Base-by-base conservation (phyloP, 176 grass and related monocot species). In the Poa pratensis region DNA sequence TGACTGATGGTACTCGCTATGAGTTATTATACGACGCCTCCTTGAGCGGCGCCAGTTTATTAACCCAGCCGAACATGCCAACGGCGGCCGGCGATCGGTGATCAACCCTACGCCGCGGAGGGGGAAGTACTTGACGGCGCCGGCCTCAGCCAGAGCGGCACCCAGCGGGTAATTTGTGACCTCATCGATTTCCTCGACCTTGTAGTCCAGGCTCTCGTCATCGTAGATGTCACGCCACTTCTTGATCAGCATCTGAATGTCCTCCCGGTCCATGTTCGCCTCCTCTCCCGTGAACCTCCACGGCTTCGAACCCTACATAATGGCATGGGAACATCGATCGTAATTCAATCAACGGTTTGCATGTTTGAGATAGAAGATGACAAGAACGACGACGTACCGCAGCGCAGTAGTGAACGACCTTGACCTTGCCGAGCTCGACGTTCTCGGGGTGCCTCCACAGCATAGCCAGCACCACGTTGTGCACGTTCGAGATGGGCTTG, bases 391-490 rank as follows among this genome's bases (percentile, higher is more conserved):
- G 42, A 80, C 87, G 45, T 79, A 93, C 91, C 88, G 88, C 90
- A 0, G 93, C 93, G 70, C 93, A 95, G 83, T 95, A 92, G 93
- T 95, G 93, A 23, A 95, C 93, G 3, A 85, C 88, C 86, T 92
- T 95, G 12, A 95, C 88, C 78, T 92, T 82, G 14, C 79, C 20
- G 13, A 95, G 90, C 48, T 79, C 50, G 0, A 92, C 83, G 9
- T 87, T 95, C 13, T 95, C 90, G 0, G 93, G 93, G 76, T 95
- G 93, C 48, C 88, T 70, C 93, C 93, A 95, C 0, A 95, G 76
- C 93, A 95, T 95, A 19, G 93, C 93, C 27, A 95, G 73, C 28
- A 95, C 93, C 1, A 95, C 83, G 81, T 95, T 95, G 88, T 95
- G 92, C n/a, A 82, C 37, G 0, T 52, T 37, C 5, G 90, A 88